These are phyloP conservation scores for Fraxinus albicans DNA, from an alignment of 305 asterid species.

Conservation along the genomic window DNA sequence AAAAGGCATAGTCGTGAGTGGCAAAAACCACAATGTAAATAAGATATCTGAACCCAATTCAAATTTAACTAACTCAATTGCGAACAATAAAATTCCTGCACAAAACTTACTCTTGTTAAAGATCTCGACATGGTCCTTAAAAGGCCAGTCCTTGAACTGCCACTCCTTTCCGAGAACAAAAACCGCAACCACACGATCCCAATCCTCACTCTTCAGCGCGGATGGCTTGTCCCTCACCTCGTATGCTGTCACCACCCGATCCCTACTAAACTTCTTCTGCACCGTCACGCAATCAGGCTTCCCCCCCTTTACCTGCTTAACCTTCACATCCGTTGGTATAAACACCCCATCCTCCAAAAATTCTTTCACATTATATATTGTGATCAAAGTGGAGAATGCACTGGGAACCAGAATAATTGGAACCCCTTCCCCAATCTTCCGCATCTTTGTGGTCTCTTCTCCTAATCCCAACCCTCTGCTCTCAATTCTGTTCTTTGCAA, in stretches of 20 bases:
- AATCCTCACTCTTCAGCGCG: slow-evolving; percentile 81
- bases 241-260: slow-evolving; percentile 87
- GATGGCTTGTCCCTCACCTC: slow-evolving; percentile 99
- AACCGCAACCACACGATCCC: slow-evolving; percentile 98
- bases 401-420: slow-evolving; percentile 94
- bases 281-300: slow-evolving; percentile 97
- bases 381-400: slow-evolving; percentile 83
- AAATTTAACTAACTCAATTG: slow-evolving; percentile 8
- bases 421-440: slow-evolving; percentile 93
- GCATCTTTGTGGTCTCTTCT: slow-evolving; percentile 70
- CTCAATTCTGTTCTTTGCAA: slow-evolving; percentile 84
- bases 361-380: slow-evolving; percentile 91
- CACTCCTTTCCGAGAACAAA: slow-evolving; percentile 98
- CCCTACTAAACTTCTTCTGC: slow-evolving; percentile 98
- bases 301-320: slow-evolving; percentile 77
- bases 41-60: neutral
- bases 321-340: slow-evolving; percentile 81
- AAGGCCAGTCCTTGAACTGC: slow-evolving; percentile 99
- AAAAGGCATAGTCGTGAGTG: neutral
- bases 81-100: neutral
- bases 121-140: slow-evolving; percentile 90
- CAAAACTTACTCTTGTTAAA: slow-evolving; percentile 75
- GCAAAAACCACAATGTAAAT: neutral
- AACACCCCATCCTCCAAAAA: slow-evolving; percentile 95
- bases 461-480: slow-evolving; percentile 56